Percentiles rank a stretch among this genome's conserved stretches.
Evolutionary conservation across 2,329 filamentous ascomycete species (phyloP).

Genomic region (Hypoxylon sp.): DNA sequence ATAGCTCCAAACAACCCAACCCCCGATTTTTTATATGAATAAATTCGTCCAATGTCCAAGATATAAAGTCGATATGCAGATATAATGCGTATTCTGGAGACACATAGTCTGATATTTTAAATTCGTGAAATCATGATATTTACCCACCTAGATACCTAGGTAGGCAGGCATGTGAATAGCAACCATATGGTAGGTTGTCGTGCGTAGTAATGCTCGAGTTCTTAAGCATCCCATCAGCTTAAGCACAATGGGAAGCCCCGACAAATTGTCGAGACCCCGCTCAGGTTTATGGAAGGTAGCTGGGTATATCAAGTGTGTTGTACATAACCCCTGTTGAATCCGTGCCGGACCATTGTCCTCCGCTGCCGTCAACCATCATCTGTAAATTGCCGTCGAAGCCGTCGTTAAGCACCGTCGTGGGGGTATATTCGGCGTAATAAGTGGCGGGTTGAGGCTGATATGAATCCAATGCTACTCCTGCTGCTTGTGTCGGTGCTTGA

Average conservation of each 20-base stretch:
- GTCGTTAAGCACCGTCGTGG: slow-evolving; percentile 56
- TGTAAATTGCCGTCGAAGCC: slow-evolving; percentile 65
- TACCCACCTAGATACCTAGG: background rate
- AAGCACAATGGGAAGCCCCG: background rate
- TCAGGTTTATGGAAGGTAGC: slow-evolving; percentile 29
- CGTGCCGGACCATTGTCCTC: slow-evolving; percentile 50
- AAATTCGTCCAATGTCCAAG: background rate
- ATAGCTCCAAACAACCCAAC: background rate
- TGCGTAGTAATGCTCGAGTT: background rate
- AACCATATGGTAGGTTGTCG: background rate
- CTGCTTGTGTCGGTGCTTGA: slow-evolving; percentile 48
- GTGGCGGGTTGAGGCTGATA: slow-evolving; percentile 38
- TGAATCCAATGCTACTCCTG: slow-evolving; percentile 34
- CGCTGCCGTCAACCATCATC: slow-evolving; percentile 59
- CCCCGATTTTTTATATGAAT: background rate
- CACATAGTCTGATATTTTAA: background rate
- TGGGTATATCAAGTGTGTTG: slow-evolving; percentile 44
- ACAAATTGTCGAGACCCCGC: background rate
- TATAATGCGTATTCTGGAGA: slow-evolving; percentile 3
- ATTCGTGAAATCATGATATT: background rate
- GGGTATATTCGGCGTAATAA: slow-evolving; percentile 50
- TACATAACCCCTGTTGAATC: slow-evolving; percentile 50
- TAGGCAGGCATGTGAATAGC: background rate
- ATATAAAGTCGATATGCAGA: slow-evolving; percentile 2
- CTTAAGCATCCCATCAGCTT: background rate